phyloP scores from a whole-genome alignment of 306 rosid genomes.

The Prunus davidiana region DNA sequence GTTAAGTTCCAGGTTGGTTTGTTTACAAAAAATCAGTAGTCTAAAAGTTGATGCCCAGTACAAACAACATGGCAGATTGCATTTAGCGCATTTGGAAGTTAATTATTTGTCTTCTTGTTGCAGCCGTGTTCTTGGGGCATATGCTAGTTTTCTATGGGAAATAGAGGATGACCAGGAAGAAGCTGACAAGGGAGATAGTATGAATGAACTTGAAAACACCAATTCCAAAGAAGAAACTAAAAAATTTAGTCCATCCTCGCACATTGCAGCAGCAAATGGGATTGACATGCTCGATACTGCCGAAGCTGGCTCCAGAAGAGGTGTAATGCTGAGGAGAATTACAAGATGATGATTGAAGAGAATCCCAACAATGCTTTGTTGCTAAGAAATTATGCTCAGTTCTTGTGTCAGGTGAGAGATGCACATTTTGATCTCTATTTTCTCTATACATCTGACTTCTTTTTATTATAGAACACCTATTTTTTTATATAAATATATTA shows the following conservation, averaged over 20 bases:
- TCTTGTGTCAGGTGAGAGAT: conserved; percentile 63
- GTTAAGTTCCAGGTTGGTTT: not conserved
- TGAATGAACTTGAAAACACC: no score
- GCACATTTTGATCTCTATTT: conserved; percentile 2
- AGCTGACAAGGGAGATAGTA: conserved; percentile 24
- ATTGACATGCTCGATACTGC: conserved; percentile 24
- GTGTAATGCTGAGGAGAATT: conserved; percentile 37
- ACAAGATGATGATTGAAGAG: conserved; percentile 53
- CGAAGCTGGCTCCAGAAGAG: conserved; percentile 17
- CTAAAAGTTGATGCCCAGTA: not conserved
- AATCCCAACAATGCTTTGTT: conserved; percentile 55
- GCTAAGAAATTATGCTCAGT: conserved; percentile 67
- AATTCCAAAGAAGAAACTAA: conserved; percentile 21
- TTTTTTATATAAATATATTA: no score
- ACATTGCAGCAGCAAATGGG: conserved; percentile 20
- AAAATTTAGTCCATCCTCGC: conserved; percentile 7
- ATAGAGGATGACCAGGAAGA: conserved; percentile 40
- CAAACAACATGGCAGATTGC: not conserved
- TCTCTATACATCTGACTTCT: not conserved
- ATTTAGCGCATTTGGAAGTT: not conserved
- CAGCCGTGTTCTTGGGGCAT: conserved; percentile 81
- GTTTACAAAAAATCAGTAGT: not conserved
- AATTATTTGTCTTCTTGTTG: conserved; percentile 17
- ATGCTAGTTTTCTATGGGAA: conserved; percentile 86
- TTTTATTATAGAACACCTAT: not conserved